Percentiles rank a stretch among this genome's conserved stretches.
Evolutionary conservation across 306 rosid species (phyloP).

Genomic region (Quercus alba): DNA sequence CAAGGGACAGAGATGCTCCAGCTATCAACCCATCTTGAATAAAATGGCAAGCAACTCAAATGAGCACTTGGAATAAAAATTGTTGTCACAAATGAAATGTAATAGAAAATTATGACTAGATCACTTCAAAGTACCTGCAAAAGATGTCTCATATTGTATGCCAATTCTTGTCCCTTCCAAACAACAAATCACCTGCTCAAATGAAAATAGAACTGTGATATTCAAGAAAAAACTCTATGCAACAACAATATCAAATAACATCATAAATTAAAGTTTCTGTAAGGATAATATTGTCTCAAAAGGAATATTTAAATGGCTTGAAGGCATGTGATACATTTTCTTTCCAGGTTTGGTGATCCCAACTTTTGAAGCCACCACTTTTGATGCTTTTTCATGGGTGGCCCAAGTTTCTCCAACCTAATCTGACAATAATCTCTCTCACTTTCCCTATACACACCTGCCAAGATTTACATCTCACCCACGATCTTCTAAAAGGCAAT

Average conservation of each 20-base stretch:
- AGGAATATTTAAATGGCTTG: not conserved
- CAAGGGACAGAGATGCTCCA: not conserved
- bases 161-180: constrained; percentile 96
- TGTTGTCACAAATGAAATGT: constrained; percentile 8
- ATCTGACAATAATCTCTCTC: not conserved
- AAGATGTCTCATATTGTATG: constrained; percentile 82
- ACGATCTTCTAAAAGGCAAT: not conserved
- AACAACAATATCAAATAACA: not conserved
- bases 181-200: constrained; percentile 77
- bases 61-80: not conserved
- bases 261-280: not conserved
- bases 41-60: not conserved
- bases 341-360: no score
- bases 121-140: constrained; percentile 68
- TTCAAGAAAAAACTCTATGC: not conserved
- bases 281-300: not conserved
- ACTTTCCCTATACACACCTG: not conserved
- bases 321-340: no score
- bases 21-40: constrained; percentile 26
- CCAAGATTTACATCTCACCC: not conserved
- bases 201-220: constrained; percentile 7
- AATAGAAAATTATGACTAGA: not conserved
- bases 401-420: not conserved
- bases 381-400: not conserved
- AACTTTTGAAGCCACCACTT: not conserved